Percentiles rank a stretch among this genome's conserved stretches.
phyloP scores from a whole-genome alignment of 192 early-diverging fungal genomes.

The Cetraspora pellucida region DNA sequence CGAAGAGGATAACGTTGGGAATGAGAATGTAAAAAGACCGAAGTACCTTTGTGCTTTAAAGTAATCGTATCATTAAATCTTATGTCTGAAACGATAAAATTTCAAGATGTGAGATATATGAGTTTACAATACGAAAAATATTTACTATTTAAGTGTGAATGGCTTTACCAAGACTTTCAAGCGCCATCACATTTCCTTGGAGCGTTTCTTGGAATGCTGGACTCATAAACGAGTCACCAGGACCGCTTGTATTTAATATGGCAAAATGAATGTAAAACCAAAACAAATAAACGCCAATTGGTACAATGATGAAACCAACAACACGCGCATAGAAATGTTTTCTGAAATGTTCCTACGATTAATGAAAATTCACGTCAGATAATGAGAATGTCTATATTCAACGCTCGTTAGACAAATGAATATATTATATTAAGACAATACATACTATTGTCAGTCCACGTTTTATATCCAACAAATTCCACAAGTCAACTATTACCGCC shows the following conservation, averaged over 20 bases:
- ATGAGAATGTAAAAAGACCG: constrained; percentile 81
- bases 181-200: constrained; percentile 71
- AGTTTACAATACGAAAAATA: constrained; percentile 39
- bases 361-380: background rate
- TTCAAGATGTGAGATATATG: background rate
- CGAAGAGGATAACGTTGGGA: constrained; percentile 77
- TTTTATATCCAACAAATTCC: constrained; percentile 86
- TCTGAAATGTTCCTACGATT: constrained; percentile 58
- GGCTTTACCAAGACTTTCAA: constrained; percentile 42
- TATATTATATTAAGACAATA: background rate
- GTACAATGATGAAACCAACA: constrained; percentile 81
- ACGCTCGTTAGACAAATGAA: background rate
- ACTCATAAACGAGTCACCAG: constrained; percentile 94
- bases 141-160: constrained; percentile 41
- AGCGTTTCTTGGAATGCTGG: constrained; percentile 85
- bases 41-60: constrained; percentile 76
- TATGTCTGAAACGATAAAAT: constrained; percentile 58
- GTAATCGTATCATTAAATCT: constrained; percentile 80
- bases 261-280: constrained; percentile 95
- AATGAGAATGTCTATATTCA: background rate
- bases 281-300: constrained; percentile 73
- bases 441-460: constrained; percentile 69
- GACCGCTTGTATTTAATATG: constrained; percentile 75
- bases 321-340: constrained; percentile 87
- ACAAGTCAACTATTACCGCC: constrained; percentile 85